Conservation (phyloP, 2,329 filamentous ascomycete species). For the Xylariaceae sp. region DNA sequence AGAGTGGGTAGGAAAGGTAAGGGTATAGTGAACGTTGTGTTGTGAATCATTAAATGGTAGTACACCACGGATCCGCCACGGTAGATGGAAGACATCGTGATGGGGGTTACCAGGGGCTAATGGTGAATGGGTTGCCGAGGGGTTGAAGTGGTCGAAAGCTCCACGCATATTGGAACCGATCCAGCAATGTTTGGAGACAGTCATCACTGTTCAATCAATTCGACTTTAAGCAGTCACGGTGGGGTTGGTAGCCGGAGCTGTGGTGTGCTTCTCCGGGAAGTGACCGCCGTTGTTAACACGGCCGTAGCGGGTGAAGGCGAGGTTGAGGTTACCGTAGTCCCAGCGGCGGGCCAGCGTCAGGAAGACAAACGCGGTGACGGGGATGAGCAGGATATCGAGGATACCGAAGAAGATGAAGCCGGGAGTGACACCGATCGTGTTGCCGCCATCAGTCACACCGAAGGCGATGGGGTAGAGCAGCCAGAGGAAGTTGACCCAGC, state of each 20-base stretch:
- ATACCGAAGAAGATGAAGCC: conserved; percentile 49
- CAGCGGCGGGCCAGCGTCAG: conserved; percentile 41
- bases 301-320: conserved; percentile 48
- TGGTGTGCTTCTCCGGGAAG: conserved; percentile 41
- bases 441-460: conserved; percentile 48
- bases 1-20: no score
- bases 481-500: conserved; percentile 48
- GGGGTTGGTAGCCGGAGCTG: not conserved
- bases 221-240: not conserved
- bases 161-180: no score
- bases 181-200: no score
- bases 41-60: no score
- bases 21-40: no score
- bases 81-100: no score
- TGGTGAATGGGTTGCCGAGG: no score
- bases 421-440: conserved; percentile 41
- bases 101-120: no score
- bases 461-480: conserved; percentile 51
- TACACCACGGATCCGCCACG: no score
- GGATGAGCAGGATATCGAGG: conserved; percentile 45
- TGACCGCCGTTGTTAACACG: conserved; percentile 39
- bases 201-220: not conserved
- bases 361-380: conserved; percentile 38
- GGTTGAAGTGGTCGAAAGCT: no score
- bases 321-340: conserved; percentile 47